Percentiles rank a stretch among this genome's conserved stretches.
phyloP scores from a whole-genome alignment of 495 filamentous ascomycete species.

The Hyphodiscus hymeniophilus region DNA sequence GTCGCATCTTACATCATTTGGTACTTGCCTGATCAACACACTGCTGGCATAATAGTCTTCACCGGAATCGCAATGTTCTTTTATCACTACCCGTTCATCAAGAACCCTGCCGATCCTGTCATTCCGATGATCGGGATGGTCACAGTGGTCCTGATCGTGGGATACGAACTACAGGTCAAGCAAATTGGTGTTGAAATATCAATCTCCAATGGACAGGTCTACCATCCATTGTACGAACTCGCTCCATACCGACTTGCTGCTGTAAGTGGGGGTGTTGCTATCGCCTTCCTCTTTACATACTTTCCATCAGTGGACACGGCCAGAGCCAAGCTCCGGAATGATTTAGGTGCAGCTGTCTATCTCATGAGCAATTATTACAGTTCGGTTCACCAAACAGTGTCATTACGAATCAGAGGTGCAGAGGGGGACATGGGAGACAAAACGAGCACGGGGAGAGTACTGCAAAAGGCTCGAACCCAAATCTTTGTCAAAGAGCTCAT shows the following conservation, averaged over 20 bases:
- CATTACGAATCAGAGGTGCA: constrained; percentile 1
- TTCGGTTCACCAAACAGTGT: background rate
- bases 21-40: constrained; percentile 3
- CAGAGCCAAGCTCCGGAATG: background rate
- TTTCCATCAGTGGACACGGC: background rate
- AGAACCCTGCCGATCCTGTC: background rate
- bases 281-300: constrained; percentile 1
- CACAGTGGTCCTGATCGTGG: background rate
- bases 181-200: background rate
- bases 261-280: background rate
- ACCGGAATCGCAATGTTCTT: background rate
- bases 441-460: background rate
- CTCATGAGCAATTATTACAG: background rate
- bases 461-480: background rate
- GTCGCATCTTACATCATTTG: background rate
- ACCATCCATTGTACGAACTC: constrained; percentile 1
- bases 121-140: constrained; percentile 3
- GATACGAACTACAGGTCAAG: constrained; percentile 4
- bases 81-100: background rate
- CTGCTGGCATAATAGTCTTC: background rate
- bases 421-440: background rate
- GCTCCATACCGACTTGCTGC: constrained; percentile 1
- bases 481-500: background rate
- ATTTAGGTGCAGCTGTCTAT: background rate
- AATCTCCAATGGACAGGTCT: constrained; percentile 1